Evolutionary conservation across 1,139 yeast species (phyloP).

Genomic region (Arxiozyma bovina): DNA sequence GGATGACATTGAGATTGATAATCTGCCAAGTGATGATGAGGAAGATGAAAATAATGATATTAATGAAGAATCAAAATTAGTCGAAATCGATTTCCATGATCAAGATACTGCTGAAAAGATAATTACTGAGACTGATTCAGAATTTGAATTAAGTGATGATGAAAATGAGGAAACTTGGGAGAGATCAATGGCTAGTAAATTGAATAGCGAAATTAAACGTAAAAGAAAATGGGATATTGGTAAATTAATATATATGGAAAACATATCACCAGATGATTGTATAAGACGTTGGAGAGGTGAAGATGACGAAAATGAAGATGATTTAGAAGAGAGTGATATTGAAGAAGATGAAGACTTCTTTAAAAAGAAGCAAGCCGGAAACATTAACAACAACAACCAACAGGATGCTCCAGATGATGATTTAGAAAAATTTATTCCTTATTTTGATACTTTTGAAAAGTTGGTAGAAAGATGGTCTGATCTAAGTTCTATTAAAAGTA

Average conservation of each 20-base stretch:
- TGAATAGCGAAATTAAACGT: constrained; percentile 34
- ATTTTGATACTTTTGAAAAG: constrained; percentile 42
- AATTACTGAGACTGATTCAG: constrained; percentile 36
- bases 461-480: constrained; percentile 47
- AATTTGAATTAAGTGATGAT: constrained; percentile 39
- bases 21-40: constrained; percentile 36
- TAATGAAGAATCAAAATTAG: constrained; percentile 32
- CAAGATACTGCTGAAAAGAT: constrained; percentile 34
- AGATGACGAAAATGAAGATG: constrained; percentile 38
- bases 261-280: constrained; percentile 67
- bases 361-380: constrained; percentile 38
- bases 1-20: constrained; percentile 42
- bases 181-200: constrained; percentile 39
- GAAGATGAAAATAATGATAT: constrained; percentile 30
- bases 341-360: constrained; percentile 52
- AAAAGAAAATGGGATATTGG: constrained; percentile 66
- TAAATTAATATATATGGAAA: constrained; percentile 69
- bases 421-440: constrained; percentile 32
- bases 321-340: constrained; percentile 44
- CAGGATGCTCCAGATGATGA: constrained; percentile 16
- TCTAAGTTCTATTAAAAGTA: constrained; percentile 39
- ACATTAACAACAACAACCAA: constrained; percentile 5
- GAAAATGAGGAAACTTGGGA: constrained; percentile 40
- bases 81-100: constrained; percentile 43
- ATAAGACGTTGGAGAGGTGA: constrained; percentile 65